Conservation (phyloP, 2,329 filamentous ascomycete species). For the Pyricularia grisea region DNA sequence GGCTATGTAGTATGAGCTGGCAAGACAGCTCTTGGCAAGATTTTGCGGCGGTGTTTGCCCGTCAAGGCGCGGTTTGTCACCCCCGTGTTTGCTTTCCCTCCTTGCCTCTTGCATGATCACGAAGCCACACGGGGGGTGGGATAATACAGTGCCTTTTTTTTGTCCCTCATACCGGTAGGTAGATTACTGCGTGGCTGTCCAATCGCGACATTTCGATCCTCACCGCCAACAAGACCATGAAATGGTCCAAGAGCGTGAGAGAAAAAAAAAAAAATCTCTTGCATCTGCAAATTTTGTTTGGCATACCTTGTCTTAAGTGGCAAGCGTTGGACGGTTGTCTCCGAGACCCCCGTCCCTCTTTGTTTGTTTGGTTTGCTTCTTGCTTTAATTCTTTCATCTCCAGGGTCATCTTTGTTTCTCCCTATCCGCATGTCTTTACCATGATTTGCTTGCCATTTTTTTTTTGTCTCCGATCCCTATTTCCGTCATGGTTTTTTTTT, state of each 20-base stretch:
- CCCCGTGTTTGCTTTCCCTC: not conserved
- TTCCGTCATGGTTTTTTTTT: not conserved
- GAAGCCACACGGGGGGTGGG: not conserved
- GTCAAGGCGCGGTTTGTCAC: not conserved
- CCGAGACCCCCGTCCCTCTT: not conserved
- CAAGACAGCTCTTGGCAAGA: not conserved
- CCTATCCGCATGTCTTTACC: not conserved
- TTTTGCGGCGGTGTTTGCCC: not conserved
- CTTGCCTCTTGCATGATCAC: not conserved
- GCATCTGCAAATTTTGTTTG: not conserved
- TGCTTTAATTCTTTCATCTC: not conserved
- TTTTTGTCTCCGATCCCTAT: not conserved
- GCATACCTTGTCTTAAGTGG: not conserved
- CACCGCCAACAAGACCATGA: not conserved
- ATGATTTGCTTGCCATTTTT: not conserved
- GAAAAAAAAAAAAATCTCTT: no score
- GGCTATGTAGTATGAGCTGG: not conserved
- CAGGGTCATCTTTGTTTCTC: not conserved
- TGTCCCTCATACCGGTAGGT: not conserved
- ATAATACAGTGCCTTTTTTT: not conserved
- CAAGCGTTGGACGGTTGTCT: not conserved
- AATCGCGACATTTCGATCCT: not conserved
- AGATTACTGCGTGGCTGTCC: not conserved
- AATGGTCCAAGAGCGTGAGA: no score
- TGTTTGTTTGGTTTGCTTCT: not conserved